Base-by-base conservation (phyloP, 495 filamentous ascomycete genomes). In the Penicillium egyptiacum region DNA sequence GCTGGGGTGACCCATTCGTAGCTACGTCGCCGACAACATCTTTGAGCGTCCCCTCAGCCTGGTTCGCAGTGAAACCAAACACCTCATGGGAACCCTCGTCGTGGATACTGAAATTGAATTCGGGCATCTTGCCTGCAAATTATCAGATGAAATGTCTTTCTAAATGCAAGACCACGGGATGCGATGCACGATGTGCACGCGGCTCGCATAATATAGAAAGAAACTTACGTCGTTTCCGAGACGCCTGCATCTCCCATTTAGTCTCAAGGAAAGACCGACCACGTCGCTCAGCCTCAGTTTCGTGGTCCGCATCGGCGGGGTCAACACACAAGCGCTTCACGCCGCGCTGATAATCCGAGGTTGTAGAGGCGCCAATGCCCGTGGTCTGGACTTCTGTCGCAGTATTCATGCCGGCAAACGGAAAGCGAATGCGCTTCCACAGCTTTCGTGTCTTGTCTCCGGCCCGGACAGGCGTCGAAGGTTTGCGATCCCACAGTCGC, bases 401-500 rank as follows among this genome's bases (percentile, higher is more conserved):
- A 1, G 63, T 66, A 52, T 70, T 69, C 71, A 77, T 77, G 44
- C 67, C 72, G 59, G 70, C 68, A 50, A 78, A 76, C 7, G 73
- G 74, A 4, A 70, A 60, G 17, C 68, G 70, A 57, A 75, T 73
- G 43, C 80, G 75, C 58, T 83, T 83, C 80, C 80, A 83, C 45
- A 83, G 60, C 48, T 81, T 82, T 31, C 73, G 75, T 5, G 77
- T 70, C 47, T 74, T 75, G 25, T 71, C 64, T 20, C 70, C 76
- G 25, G 69, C 57, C 45, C 68, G 61, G 50, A 77, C 80, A 55
- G 76, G 80, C 58, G 67, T 86, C 68, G 74, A 81, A 63, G 79
- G 83, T 75, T 69, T 81, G 74, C 69, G 76, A 72, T 73, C 85
- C 81, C 70, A 77, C 71, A 73, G 68, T 71, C 63, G 83, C 56